Evolutionary conservation across 257 asterid genomes (phyloP).

Genomic region (Hygrophila difformis): DNA sequence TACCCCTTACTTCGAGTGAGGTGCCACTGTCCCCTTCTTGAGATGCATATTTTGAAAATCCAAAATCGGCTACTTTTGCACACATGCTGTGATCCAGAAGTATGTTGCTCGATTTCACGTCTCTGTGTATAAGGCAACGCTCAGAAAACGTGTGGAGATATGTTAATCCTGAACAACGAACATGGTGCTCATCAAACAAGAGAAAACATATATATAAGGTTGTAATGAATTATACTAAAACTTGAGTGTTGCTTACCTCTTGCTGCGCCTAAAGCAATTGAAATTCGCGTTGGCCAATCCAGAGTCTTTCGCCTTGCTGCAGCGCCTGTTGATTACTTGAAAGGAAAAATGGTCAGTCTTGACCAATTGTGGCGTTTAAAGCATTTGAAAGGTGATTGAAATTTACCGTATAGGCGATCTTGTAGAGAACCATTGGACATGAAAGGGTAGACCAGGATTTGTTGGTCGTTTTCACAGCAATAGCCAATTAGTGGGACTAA

Average conservation of each 20-base stretch:
- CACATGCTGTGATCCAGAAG: conserved; percentile 87
- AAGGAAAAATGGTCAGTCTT: conserved; percentile 9
- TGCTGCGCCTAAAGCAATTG: conserved; percentile 87
- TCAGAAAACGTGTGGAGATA: conserved; percentile 74
- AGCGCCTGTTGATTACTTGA: conserved; percentile 46
- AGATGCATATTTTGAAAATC: conserved; percentile 80
- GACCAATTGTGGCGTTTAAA: conserved; percentile 9
- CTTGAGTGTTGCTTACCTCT: conserved; percentile 54
- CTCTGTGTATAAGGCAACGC: conserved; percentile 81
- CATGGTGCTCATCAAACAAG: conserved; percentile 3
- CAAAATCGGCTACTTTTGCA: conserved; percentile 88
- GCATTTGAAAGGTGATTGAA: background rate
- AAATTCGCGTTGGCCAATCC: conserved; percentile 87
- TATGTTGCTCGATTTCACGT: conserved; percentile 87
- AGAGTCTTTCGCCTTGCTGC: conserved; percentile 73
- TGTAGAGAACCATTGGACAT: conserved; percentile 88
- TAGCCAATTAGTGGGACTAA: conserved; percentile 73
- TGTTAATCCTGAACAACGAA: conserved; percentile 54
- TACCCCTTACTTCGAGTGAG: conserved; percentile 68
- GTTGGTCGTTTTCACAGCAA: conserved; percentile 90
- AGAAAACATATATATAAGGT: background rate
- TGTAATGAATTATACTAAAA: background rate
- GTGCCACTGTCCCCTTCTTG: conserved; percentile 88
- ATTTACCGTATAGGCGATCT: conserved; percentile 78
- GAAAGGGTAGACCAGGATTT: conserved; percentile 84